phyloP scores from a whole-genome alignment of 2,329 filamentous ascomycete genomes.

The Fusarium mundagurra region DNA sequence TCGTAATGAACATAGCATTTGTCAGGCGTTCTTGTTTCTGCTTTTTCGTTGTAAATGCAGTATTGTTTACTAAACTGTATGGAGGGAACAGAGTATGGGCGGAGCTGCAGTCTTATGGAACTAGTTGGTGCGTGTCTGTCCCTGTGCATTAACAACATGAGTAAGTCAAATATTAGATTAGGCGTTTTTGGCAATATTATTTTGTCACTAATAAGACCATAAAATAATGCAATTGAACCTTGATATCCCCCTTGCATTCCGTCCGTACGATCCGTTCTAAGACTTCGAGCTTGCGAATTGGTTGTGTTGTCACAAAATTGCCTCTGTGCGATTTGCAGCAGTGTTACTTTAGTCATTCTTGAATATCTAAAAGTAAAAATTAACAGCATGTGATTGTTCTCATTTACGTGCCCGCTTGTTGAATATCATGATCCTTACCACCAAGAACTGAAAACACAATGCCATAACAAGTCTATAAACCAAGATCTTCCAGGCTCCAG shows the following conservation, averaged over 20 bases:
- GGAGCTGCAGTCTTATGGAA: slow-evolving; percentile 21
- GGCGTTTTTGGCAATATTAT: slow-evolving; percentile 33
- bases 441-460: slow-evolving; percentile 31
- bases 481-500: slow-evolving; percentile 23
- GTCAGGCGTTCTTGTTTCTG: slow-evolving; percentile 15
- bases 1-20: slow-evolving; percentile 24
- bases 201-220: slow-evolving; percentile 3
- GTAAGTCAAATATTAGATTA: slow-evolving; percentile 25
- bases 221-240: slow-evolving; percentile 8
- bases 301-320: background rate
- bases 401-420: slow-evolving; percentile 27
- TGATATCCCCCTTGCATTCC: background rate
- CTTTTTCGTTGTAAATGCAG: slow-evolving; percentile 7
- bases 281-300: background rate
- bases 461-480: slow-evolving; percentile 40
- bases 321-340: background rate
- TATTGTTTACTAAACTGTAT: slow-evolving; percentile 14
- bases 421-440: slow-evolving; percentile 36
- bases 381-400: slow-evolving; percentile 3
- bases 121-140: slow-evolving; percentile 1
- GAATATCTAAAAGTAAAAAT: background rate
- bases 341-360: background rate
- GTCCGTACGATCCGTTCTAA: background rate
- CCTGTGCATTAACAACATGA: slow-evolving; percentile 6
- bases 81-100: slow-evolving; percentile 7